Evolutionary conservation across 2,329 filamentous ascomycete genomes (phyloP).

Genomic region (Diplodia seriata): DNA sequence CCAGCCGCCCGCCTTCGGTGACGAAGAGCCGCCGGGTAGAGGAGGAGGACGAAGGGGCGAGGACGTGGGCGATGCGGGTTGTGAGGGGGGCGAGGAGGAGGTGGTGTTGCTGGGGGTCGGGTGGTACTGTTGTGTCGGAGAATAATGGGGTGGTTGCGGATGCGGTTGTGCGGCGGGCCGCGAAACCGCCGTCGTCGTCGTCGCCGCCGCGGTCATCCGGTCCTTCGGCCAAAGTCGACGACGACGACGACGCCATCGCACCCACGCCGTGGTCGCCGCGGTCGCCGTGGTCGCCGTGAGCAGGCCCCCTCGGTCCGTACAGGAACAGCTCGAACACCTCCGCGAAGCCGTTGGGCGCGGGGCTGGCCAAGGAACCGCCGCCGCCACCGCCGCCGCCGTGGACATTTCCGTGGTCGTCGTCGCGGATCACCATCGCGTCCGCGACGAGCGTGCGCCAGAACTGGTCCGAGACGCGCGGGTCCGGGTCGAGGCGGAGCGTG

Average conservation of each 20-base stretch:
- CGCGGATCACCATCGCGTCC: neutral
- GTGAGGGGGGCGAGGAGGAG: neutral
- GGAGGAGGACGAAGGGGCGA: neutral
- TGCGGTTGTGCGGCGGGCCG: too few relatives aligned
- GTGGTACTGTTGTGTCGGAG: neutral
- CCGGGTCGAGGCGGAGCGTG: neutral
- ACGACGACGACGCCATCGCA: too few relatives aligned
- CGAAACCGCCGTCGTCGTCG: neutral
- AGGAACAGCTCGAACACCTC: neutral
- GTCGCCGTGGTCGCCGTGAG: too few relatives aligned
- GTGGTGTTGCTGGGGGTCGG: neutral
- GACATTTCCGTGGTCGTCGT: too few relatives aligned
- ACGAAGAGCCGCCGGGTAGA: neutral
- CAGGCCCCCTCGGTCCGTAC: too few relatives aligned
- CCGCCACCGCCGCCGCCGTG: too few relatives aligned
- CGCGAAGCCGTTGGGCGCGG: neutral
- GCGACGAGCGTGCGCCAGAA: conserved; percentile 7
- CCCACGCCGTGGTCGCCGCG: too few relatives aligned
- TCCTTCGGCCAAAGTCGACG: too few relatives aligned
- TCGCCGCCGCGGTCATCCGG: neutral
- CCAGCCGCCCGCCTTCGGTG: neutral
- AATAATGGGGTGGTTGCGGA: too few relatives aligned
- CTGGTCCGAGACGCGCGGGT: neutral
- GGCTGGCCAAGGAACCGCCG: neutral
- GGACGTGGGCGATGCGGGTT: neutral